Evolutionary conservation across 257 asterid genomes (phyloP).

Genomic region (Mentha longifolia): DNA sequence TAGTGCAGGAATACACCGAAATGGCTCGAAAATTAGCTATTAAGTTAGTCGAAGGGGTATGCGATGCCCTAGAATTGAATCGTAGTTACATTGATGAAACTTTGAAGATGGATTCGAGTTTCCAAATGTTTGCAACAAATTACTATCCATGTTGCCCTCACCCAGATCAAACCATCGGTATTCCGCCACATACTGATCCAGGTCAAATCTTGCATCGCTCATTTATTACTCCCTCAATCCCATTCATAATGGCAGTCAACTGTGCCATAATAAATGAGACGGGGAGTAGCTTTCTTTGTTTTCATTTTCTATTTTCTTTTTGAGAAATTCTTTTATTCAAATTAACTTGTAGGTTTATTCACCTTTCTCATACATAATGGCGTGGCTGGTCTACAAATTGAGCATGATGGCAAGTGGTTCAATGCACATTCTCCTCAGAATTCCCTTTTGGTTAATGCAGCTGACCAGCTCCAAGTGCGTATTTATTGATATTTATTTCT

Average conservation of each 20-base stretch:
- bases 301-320: not conserved
- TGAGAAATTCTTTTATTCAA: no score
- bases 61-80: not conserved
- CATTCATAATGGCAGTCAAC: no score
- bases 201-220: no score
- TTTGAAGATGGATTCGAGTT: conserved; percentile 41
- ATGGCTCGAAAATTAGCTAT: not conserved
- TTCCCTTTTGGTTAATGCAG: conserved; percentile 43
- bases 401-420: conserved; percentile 44
- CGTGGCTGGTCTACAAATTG: conserved; percentile 46
- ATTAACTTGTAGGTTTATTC: conserved; percentile 33
- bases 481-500: not conserved
- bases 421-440: conserved; percentile 36
- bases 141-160: conserved; percentile 51
- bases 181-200: conserved; percentile 48
- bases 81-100: conserved; percentile 18
- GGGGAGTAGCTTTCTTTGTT: no score
- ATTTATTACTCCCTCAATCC: no score
- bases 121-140: conserved; percentile 45
- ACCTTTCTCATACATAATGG: conserved; percentile 42
- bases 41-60: not conserved
- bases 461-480: conserved; percentile 42
- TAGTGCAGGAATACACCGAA: not conserved
- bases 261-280: no score
- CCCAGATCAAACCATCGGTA: conserved; percentile 50